Conservation (phyloP, 352 stramenopile genomes). For the Bremia lactucae region DNA sequence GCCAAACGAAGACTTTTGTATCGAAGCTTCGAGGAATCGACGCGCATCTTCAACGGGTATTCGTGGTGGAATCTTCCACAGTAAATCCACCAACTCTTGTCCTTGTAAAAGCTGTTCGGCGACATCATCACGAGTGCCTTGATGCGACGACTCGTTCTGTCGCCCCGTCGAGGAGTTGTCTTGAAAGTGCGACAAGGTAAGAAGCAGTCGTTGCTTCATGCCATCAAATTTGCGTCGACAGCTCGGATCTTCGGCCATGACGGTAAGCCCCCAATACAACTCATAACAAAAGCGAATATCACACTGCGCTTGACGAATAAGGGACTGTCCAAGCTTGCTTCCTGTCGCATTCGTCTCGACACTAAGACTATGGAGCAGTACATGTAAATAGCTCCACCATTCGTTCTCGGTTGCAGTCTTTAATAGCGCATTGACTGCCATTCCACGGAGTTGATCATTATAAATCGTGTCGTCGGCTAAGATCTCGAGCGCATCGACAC, state of each 20-base stretch:
- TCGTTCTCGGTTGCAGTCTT: slow-evolving; percentile 64
- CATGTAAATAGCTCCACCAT: slow-evolving; percentile 67
- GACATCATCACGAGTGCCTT: slow-evolving; percentile 41
- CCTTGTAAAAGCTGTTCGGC: slow-evolving; percentile 68
- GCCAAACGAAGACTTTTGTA: slow-evolving; percentile 38
- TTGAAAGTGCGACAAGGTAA: slow-evolving; percentile 60
- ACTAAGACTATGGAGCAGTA: slow-evolving; percentile 65
- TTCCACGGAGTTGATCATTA: slow-evolving; percentile 38
- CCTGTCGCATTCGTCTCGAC: slow-evolving; percentile 47
- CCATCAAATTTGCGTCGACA: slow-evolving; percentile 74
- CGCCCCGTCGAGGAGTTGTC: slow-evolving; percentile 37
- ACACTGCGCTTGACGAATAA: slow-evolving; percentile 65
- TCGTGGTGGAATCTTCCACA: slow-evolving; percentile 72
- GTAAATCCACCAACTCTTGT: slow-evolving; percentile 75
- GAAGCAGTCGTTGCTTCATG: slow-evolving; percentile 66
- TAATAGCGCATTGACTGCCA: slow-evolving; percentile 54
- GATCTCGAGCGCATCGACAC: slow-evolving; percentile 71
- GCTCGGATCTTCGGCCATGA: slow-evolving; percentile 69
- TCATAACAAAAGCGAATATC: slow-evolving; percentile 80
- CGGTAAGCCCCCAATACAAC: slow-evolving; percentile 74
- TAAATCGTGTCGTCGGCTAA: slow-evolving; percentile 58
- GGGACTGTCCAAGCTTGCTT: slow-evolving; percentile 53
- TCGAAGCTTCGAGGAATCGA: slow-evolving; percentile 32
- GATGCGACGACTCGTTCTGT: slow-evolving; percentile 15
- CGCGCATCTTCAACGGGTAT: slow-evolving; percentile 51